phyloP scores from a whole-genome alignment of 768 basidiomycete genomes.

The Sistotremastrum niveocremeum region DNA sequence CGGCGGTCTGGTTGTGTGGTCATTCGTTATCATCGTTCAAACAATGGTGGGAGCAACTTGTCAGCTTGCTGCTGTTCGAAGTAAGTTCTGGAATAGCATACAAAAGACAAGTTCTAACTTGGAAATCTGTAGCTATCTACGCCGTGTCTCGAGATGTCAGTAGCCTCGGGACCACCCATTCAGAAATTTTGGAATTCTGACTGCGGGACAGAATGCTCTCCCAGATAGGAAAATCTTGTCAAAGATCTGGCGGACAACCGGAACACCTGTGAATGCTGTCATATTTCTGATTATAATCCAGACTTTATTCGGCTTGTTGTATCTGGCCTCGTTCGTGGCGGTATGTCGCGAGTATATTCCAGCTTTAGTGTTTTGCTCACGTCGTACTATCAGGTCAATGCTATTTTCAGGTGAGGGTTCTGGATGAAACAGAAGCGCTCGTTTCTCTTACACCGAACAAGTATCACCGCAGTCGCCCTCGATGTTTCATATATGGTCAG shows the following conservation, averaged over 20 bases:
- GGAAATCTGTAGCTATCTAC: neutral
- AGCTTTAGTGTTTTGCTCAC: neutral
- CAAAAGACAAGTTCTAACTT: neutral
- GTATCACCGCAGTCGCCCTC: conserved; percentile 7
- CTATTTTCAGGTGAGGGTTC: conserved; percentile 5
- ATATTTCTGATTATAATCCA: conserved; percentile 5
- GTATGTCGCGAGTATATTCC: neutral
- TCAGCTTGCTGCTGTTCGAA: conserved; percentile 6
- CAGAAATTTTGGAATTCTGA: neutral
- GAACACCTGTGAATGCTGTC: conserved; percentile 6
- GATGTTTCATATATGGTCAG: conserved; percentile 1
- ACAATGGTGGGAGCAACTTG: conserved; percentile 2
- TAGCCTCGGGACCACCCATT: neutral
- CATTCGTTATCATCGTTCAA: conserved; percentile 6
- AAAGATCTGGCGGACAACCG: conserved; percentile 5
- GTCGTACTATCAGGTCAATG: conserved; percentile 3
- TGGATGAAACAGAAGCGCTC: neutral
- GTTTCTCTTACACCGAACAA: neutral
- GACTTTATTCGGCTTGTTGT: conserved; percentile 6
- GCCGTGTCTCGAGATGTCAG: conserved; percentile 2
- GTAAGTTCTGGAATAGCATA: neutral
- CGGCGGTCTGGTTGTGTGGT: conserved; percentile 4
- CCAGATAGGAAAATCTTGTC: conserved; percentile 4
- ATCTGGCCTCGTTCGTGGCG: conserved; percentile 5
- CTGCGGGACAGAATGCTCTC: conserved; percentile 1